Conservation (phyloP, 2,329 filamentous ascomycete genomes). For the Hymenoscyphus albidus region DNA sequence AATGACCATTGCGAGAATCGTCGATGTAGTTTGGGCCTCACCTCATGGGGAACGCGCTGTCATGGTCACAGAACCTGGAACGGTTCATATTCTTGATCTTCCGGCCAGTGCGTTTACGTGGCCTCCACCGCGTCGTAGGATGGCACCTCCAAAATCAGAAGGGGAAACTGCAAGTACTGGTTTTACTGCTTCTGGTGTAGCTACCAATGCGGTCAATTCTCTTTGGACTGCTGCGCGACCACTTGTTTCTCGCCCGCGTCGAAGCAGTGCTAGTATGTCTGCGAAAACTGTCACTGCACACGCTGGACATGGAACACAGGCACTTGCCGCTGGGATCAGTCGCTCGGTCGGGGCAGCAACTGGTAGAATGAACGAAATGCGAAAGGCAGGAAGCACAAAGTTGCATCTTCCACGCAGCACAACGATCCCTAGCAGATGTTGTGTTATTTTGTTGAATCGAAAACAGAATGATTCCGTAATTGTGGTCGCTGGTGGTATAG, state of each 20-base stretch:
- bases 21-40: slow-evolving; percentile 84
- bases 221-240: slow-evolving; percentile 34
- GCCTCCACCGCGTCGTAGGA: slow-evolving; percentile 65
- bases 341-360: slow-evolving; percentile 67
- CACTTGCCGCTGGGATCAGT: slow-evolving; percentile 69
- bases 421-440: slow-evolving; percentile 52
- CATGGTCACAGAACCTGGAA: slow-evolving; percentile 91
- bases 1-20: slow-evolving; percentile 85
- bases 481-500: slow-evolving; percentile 60
- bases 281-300: slow-evolving; percentile 39
- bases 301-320: slow-evolving; percentile 67
- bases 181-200: slow-evolving; percentile 41
- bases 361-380: slow-evolving; percentile 66
- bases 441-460: slow-evolving; percentile 62
- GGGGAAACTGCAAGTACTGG: slow-evolving; percentile 44
- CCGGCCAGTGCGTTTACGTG: slow-evolving; percentile 79
- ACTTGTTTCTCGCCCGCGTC: slow-evolving; percentile 32
- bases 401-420: slow-evolving; percentile 62
- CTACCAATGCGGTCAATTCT: slow-evolving; percentile 34
- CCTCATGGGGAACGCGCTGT: slow-evolving; percentile 79
- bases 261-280: slow-evolving; percentile 33
- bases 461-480: slow-evolving; percentile 60
- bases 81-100: slow-evolving; percentile 87
- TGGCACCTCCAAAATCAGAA: slow-evolving; percentile 14
- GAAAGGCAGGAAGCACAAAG: slow-evolving; percentile 70